A percentile compares a stretch with the other conserved stretches of the same genome.
Evolutionary conservation across 2,329 filamentous ascomycete species (phyloP).

Genomic region (Ceratocystis harringtonii): DNA sequence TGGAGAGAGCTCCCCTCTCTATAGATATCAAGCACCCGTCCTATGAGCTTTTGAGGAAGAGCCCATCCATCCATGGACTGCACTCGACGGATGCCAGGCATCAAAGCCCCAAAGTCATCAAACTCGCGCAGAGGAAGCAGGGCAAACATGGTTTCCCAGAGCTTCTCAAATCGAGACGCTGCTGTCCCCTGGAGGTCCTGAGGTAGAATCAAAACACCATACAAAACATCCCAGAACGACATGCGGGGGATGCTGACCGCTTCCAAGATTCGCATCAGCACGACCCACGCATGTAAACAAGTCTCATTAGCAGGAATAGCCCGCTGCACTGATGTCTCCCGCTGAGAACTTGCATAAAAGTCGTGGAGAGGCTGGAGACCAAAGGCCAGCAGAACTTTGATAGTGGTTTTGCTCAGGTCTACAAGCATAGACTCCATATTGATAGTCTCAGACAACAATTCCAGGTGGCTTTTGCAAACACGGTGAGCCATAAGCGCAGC

Average conservation of each 20-base stretch:
- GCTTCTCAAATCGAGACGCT: slow-evolving; percentile 32
- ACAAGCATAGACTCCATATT: slow-evolving; percentile 36
- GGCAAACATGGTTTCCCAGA: slow-evolving; percentile 45
- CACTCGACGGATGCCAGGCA: slow-evolving; percentile 24
- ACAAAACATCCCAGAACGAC: slow-evolving; percentile 47
- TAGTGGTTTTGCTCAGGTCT: slow-evolving; percentile 26
- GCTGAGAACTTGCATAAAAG: slow-evolving; percentile 36
- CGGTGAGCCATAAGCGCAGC: slow-evolving; percentile 20
- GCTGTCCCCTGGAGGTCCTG: slow-evolving; percentile 28
- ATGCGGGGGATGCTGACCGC: slow-evolving; percentile 34
- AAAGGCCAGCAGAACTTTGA: slow-evolving; percentile 28
- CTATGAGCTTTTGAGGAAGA: slow-evolving; percentile 42
- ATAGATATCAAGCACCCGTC: slow-evolving; percentile 44
- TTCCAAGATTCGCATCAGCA: slow-evolving; percentile 39
- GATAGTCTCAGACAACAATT: slow-evolving; percentile 26
- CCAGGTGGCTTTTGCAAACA: slow-evolving; percentile 28
- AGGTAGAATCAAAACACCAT: slow-evolving; percentile 29
- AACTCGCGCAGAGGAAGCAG: slow-evolving; percentile 48
- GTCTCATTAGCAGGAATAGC: slow-evolving; percentile 37
- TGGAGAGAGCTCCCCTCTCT: slow-evolving; percentile 37
- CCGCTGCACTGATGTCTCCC: slow-evolving; percentile 31
- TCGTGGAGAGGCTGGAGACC: slow-evolving; percentile 31
- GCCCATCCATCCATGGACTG: slow-evolving; percentile 40
- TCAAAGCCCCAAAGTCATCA: slow-evolving; percentile 36
- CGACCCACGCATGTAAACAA: slow-evolving; percentile 41